Percentiles rank a stretch among this genome's conserved stretches.
These are phyloP conservation scores for Gynostemma pentaphyllum DNA, from an alignment of 306 rosid species.

Conservation along the genomic window DNA sequence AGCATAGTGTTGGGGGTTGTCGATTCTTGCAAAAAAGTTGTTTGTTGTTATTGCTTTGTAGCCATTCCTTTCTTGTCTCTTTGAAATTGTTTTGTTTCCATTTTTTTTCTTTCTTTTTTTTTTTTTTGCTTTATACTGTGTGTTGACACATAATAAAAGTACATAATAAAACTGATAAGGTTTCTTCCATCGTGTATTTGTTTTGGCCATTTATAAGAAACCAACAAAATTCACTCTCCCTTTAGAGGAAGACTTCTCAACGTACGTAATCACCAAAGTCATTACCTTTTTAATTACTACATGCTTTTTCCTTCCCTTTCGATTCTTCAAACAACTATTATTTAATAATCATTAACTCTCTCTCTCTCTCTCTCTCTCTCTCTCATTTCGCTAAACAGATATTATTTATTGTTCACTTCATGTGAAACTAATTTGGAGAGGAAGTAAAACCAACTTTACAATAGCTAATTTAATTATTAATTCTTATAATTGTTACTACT, in stretches of 20 bases:
- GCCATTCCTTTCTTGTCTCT: slow-evolving; percentile 39
- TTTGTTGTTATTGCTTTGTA: slow-evolving; percentile 25
- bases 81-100: background rate
- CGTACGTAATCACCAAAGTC: slow-evolving; percentile 15
- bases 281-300: slow-evolving; percentile 1
- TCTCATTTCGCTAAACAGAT: too few species aligned
- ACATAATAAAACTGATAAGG: slow-evolving; percentile 26
- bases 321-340: background rate
- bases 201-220: slow-evolving; percentile 47
- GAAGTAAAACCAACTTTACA: slow-evolving; percentile 27
- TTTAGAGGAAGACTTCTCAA: slow-evolving; percentile 12
- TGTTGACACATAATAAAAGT: slow-evolving; percentile 21
- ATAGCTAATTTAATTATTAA: slow-evolving; percentile 8
- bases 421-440: slow-evolving; percentile 34
- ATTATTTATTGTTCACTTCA: slow-evolving; percentile 22
- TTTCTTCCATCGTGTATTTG: slow-evolving; percentile 25
- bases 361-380: background rate
- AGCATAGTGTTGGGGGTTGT: too few species aligned
- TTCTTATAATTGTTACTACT: slow-evolving; percentile 28
- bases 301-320: background rate
- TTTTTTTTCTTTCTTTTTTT: slow-evolving; percentile 10
- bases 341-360: background rate
- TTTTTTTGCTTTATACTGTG: slow-evolving; percentile 14
- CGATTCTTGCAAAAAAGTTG: background rate
- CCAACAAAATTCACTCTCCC: slow-evolving; percentile 29